A percentile compares a stretch with the other conserved stretches of the same genome.
Evolutionary conservation across 1,284 basidiomycete genomes (phyloP).

Genomic region (Cryptococcus depauperatus): DNA sequence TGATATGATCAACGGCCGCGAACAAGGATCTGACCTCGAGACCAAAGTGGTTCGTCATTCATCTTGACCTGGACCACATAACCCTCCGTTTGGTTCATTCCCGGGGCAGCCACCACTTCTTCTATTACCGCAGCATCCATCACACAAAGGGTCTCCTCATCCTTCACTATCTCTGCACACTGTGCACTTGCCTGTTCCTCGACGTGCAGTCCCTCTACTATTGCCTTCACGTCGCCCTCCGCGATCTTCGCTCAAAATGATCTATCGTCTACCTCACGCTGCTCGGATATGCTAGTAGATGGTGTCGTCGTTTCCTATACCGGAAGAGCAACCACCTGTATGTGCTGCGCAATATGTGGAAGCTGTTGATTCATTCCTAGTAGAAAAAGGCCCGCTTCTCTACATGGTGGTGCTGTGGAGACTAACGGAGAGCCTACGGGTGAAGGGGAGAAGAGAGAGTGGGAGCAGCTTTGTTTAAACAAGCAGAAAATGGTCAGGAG

Average conservation of each 20-base stretch:
- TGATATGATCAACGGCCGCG: constrained; percentile 36
- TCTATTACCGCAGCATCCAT: no score
- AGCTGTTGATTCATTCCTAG: background rate
- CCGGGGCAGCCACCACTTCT: background rate
- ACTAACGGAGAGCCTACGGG: constrained; percentile 17
- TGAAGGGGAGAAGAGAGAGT: constrained; percentile 20
- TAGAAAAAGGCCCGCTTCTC: background rate
- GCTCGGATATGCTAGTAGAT: constrained; percentile 12
- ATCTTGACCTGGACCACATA: constrained; percentile 9
- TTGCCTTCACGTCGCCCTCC: constrained; percentile 10
- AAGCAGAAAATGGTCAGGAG: background rate
- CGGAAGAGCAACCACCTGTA: no score
- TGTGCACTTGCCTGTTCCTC: background rate
- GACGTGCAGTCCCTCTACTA: constrained; percentile 3
- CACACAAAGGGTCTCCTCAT: no score
- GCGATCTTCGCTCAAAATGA: constrained; percentile 10
- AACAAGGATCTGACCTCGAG: constrained; percentile 37
- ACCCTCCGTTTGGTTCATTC: constrained; percentile 3
- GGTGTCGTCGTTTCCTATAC: no score
- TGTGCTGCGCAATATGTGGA: background rate
- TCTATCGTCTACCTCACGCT: constrained; percentile 18
- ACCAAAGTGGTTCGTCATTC: constrained; percentile 25
- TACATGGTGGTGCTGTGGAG: constrained; percentile 5
- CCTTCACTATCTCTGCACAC: no score
- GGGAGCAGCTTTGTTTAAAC: constrained; percentile 16